Percentiles rank a stretch among this genome's conserved stretches.
phyloP scores from a whole-genome alignment of 2,329 filamentous ascomycete genomes.

The Aspergillus thermomutatus region DNA sequence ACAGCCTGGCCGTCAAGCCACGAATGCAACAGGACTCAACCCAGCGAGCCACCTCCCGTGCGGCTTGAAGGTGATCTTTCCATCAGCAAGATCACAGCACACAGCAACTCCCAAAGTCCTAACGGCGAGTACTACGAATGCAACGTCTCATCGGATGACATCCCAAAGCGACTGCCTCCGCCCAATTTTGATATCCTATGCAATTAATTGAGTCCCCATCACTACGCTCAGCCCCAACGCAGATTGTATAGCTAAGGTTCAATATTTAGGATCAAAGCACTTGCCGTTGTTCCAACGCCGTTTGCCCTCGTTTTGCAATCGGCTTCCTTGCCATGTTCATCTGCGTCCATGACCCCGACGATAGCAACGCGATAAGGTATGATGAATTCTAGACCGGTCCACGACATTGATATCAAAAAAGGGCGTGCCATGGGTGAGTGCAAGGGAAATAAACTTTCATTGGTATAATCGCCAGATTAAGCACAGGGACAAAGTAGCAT shows the following conservation, averaged over 20 bases:
- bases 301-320: not conserved
- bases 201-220: not conserved
- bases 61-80: not conserved
- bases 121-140: not conserved
- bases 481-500: too few relatives aligned
- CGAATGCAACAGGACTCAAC: not conserved
- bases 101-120: not conserved
- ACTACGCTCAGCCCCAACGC: not conserved
- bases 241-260: not conserved
- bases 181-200: not conserved
- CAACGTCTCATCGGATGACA: not conserved
- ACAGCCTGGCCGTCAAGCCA: not conserved
- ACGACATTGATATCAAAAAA: not conserved
- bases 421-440: not conserved
- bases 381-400: too few relatives aligned
- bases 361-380: not conserved
- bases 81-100: too few relatives aligned
- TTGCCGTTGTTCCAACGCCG: not conserved
- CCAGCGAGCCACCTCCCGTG: not conserved
- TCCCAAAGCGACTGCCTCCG: not conserved
- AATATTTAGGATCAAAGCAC: not conserved
- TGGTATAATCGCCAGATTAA: too few relatives aligned
- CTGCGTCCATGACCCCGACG: not conserved
- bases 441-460: too few relatives aligned
- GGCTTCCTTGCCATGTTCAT: too few relatives aligned